Conservation (phyloP, 2,329 filamentous ascomycete genomes). For the Rhynchosporium secalis region DNA sequence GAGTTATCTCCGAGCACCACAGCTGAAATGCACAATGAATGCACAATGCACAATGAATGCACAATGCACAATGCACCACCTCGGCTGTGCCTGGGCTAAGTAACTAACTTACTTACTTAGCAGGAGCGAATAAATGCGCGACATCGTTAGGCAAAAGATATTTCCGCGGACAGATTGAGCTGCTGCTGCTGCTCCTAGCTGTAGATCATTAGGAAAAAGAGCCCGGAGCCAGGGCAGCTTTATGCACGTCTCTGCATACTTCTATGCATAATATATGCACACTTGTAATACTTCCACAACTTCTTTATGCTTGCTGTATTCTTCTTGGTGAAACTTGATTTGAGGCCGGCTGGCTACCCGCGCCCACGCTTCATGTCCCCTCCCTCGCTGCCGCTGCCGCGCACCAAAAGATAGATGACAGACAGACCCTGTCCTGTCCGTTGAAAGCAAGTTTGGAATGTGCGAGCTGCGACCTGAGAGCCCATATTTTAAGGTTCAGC, state of each 20-base stretch:
- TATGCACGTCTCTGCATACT: neutral
- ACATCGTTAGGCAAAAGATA: constrained; percentile 11
- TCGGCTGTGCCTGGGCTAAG: constrained; percentile 7
- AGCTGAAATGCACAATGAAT: no score
- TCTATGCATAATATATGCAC: neutral
- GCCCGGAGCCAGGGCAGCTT: neutral
- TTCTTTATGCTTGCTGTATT: no score
- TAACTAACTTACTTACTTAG: no score
- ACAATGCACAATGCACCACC: no score
- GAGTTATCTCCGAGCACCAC: neutral
- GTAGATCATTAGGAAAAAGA: neutral
- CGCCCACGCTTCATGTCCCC: no score
- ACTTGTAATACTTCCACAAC: no score
- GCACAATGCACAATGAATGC: no score
- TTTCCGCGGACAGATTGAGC: neutral
- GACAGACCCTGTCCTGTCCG: neutral
- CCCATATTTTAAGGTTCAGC: constrained; percentile 11
- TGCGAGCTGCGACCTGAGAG: neutral
- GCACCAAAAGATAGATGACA: neutral
- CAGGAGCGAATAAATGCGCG: constrained; percentile 10
- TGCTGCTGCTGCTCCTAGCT: neutral
- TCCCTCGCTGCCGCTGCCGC: neutral
- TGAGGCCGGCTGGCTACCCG: no score
- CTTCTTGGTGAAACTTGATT: no score
- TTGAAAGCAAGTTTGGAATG: neutral